Evolutionary conservation across 306 rosid species (phyloP), one percentile per base, ranked within the genome.

Genomic region (Rosa chinensis): DNA sequence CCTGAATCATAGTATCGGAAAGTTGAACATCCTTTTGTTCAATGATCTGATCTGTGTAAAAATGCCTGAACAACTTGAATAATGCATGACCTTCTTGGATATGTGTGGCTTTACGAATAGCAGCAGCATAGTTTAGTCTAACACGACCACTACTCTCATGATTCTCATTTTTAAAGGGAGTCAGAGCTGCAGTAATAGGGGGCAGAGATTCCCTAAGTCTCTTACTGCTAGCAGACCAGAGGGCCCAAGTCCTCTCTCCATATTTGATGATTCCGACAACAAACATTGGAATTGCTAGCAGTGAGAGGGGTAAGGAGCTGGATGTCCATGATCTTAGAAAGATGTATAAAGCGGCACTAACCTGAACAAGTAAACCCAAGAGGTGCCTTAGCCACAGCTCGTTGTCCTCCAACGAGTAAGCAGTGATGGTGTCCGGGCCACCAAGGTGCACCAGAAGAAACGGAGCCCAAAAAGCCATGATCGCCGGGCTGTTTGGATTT

Each of bases 231-330:
- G 97, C 84, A 43, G 92, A 85, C 48, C 84, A 83, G 39, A 91
- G 83, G 85, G 89, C 88, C 94, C 91, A 93, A 13, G 81, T 86
- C 45, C 86, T 70, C 85, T 88, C 96, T n/a, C 90, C 96, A 71
- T 89, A 85, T 76, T 91, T 93, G 55, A 88, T 84, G 40, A 91
- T 35, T 9, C 92, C 93, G 23, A 92, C 86, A 11, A 86, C 8
- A 37, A 67, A 67, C 12, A 67, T 40, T 5, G 72, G 72, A 6
- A 67, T 67, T 18, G 72, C 72, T 18, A 40, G 32, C 0, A 42
- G 9, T 8, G 72, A 7, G 32, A 67, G 32, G 2, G 2, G 49
- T 28, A 17, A 39, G 1, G 25, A 1, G 48, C 28, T 67, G 1
- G 6, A 0, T 8, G 35, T 49, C 86, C 86, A 79, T 12, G 86